Conservation (phyloP, 1,284 basidiomycete species). For the Butyriboletus appendiculatus region DNA sequence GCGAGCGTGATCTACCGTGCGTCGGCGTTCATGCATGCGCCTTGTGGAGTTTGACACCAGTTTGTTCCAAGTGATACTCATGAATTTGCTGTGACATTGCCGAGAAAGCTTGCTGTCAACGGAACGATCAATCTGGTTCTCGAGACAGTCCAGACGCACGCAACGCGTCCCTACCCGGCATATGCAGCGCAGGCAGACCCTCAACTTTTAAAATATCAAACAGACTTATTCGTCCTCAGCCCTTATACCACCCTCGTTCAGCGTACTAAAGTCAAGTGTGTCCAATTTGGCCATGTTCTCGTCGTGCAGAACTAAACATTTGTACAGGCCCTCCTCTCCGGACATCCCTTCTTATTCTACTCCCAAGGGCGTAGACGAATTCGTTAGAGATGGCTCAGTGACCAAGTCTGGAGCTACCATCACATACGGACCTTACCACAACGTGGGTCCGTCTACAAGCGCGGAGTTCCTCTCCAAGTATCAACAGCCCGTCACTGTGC, state of each 20-base stretch:
- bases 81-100: conserved; percentile 49
- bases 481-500: conserved; percentile 71
- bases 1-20: conserved; percentile 54
- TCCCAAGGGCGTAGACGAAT: conserved; percentile 56
- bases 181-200: conserved; percentile 76
- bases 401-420: conserved; percentile 81
- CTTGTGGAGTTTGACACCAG: conserved; percentile 8
- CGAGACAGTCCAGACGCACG: conserved; percentile 74
- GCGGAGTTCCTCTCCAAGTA: conserved; percentile 55
- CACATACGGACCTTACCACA: conserved; percentile 86
- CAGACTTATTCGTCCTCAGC: conserved; percentile 77
- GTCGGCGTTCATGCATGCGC: conserved; percentile 3
- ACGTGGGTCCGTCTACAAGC: conserved; percentile 64
- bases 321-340: conserved; percentile 61
- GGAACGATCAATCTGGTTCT: conserved; percentile 74
- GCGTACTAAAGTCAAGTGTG: conserved; percentile 83
- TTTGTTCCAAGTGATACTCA: conserved; percentile 37
- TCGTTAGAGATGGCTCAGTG: conserved; percentile 55
- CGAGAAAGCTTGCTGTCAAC: conserved; percentile 50
- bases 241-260: conserved; percentile 83
- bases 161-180: conserved; percentile 74
- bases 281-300: conserved; percentile 12
- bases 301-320: conserved; percentile 3
- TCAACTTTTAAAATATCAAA: conserved; percentile 78
- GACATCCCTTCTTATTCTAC: conserved; percentile 70